These are phyloP conservation scores for Pseudocercospora crystallina DNA, from an alignment of 2,329 filamentous ascomycete species.

Conservation along the genomic window DNA sequence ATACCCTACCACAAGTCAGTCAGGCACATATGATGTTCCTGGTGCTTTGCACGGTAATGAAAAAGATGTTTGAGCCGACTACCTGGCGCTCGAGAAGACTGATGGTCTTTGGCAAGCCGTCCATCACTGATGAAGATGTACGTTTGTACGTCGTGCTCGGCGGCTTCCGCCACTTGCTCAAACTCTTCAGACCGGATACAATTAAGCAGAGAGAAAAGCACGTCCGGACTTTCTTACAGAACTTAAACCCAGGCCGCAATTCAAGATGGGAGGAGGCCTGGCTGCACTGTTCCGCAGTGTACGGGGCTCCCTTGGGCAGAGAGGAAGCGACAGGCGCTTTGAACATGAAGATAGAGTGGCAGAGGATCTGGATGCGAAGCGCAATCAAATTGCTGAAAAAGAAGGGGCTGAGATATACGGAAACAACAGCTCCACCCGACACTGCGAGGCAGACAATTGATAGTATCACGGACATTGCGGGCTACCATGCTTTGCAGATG, in stretches of 20 bases:
- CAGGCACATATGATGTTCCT: constrained; percentile 10
- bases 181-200: background rate
- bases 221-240: background rate
- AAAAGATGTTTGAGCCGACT: constrained; percentile 4
- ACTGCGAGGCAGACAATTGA: constrained; percentile 3
- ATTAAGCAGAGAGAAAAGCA: constrained; percentile 6
- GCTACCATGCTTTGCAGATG: constrained; percentile 10
- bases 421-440: background rate
- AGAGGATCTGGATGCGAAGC: constrained; percentile 10
- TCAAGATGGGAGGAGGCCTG: constrained; percentile 1
- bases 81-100: background rate
- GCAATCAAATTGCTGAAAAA: background rate
- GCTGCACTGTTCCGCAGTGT: background rate
- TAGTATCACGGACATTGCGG: constrained; percentile 11
- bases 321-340: background rate
- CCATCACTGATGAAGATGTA: constrained; percentile 7
- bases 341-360: constrained; percentile 4
- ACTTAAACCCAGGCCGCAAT: background rate
- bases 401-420: background rate
- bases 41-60: constrained; percentile 12
- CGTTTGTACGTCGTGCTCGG: constrained; percentile 8
- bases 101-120: constrained; percentile 1
- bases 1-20: background rate
- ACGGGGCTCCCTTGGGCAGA: background rate
- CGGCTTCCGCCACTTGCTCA: background rate